Evolutionary conservation across 73 alveolate species (phyloP).

Genomic region (Tetrahymena malaccensis): DNA sequence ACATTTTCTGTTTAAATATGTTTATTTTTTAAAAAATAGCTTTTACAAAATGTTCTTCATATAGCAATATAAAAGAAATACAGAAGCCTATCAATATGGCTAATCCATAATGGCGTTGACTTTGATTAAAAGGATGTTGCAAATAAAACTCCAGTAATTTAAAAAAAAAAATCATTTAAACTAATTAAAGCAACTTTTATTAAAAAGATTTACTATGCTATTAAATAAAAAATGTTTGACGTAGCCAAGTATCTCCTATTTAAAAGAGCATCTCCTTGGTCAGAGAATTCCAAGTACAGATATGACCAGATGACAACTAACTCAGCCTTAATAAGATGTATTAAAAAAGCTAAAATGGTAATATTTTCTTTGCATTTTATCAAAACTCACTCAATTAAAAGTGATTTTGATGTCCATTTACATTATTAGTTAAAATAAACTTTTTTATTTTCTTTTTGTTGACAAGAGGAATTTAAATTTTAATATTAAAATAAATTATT

Average conservation of each 20-base stretch:
- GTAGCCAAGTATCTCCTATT: neutral
- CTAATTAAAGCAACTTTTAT: neutral
- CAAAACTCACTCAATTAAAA: no score
- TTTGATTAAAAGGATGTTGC: neutral
- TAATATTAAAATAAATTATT: no score
- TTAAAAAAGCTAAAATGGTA: neutral
- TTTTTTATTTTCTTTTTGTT: no score
- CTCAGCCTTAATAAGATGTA: neutral
- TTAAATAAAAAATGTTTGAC: neutral
- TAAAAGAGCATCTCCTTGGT: neutral
- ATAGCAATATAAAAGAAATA: neutral
- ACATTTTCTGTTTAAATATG: no score
- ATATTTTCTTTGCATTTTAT: neutral
- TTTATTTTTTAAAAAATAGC: neutral
- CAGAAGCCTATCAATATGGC: neutral
- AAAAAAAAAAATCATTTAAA: neutral
- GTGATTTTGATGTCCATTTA: no score
- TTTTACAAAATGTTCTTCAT: neutral
- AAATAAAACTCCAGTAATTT: neutral
- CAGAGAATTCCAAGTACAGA: neutral
- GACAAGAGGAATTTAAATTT: no score
- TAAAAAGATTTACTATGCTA: neutral
- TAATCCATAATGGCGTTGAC: neutral
- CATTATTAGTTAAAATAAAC: no score
- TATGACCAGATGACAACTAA: neutral